Base-by-base conservation (phyloP, 1,284 basidiomycete species). In the Trametes hirsuta region DNA sequence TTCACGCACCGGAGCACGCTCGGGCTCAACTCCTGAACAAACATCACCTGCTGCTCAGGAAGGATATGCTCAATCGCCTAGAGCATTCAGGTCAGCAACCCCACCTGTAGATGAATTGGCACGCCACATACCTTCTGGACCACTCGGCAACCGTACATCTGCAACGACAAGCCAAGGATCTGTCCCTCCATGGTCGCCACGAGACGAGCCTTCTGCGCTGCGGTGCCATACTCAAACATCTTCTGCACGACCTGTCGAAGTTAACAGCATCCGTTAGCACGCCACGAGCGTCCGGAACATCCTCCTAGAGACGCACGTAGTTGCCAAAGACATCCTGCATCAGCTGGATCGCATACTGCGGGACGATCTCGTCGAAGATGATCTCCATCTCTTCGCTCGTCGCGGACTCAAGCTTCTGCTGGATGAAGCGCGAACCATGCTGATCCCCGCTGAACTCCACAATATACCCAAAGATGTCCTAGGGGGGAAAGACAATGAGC, bases 301-400 rank as follows among this genome's bases (percentile, higher is more conserved):
- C 59, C 59, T 34, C 25, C 54, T 47, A 2, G 36, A 62, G 22
- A 76, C 86, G 66, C 69, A 93, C 88, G 78, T 98, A 99, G 80
- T 99, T 99, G 59, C 97, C 97, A 73, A 98, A 99, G 44, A 98
- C 94, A 71, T 98, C 95, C 66, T 91, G 91, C 71, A 97, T 93
- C 56, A 99, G 82, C 63, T 88, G 84, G 49, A 94, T 76, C 2
- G 90, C 83, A 69, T 89, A 87, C 46, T 81, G 74, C 11, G 95
- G 93, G 45, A 94, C 82, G 65, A 98, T 91, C 77, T 99, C 97
- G 55, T 93, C 88, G 67, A 97, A 98, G n/a, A 98, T 81, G 37
- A 78, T 75, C 66, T 93, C 86, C 71, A 88, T 90, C 67, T 94
- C 93, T 65, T 94, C 92, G 44, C 83, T 83, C 3, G 84, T 81